Base-by-base conservation (phyloP, 1,284 basidiomycete species). In the Puccinia triticina region DNA sequence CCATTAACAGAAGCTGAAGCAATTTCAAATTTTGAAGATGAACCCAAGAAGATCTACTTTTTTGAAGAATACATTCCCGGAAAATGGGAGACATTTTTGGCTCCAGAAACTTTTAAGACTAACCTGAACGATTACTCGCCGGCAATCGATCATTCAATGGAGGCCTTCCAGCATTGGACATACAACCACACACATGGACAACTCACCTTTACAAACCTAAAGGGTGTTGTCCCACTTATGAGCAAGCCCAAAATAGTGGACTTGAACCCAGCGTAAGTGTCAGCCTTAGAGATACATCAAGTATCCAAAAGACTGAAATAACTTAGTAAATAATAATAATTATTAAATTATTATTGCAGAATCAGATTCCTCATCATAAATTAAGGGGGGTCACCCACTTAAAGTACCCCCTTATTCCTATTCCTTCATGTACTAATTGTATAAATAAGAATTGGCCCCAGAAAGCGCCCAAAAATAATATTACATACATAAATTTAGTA, bases 161-260 rank as follows among this genome's bases (percentile, higher is more conserved):
- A 8, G 26, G 61, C 61, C 29, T 64, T 64, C 14, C 61, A 64
- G 16, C 61, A 64, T 64, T 64, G 61, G 61, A 34, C 32, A 16
- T 64, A 64, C 32, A 37, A 37, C 14, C 14, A 64, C 21, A 64
- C 61, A 34, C 34, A 64, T 2, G 61, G 61, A n/a, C 61, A 64
- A n/a, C 34, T 64, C n/a, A 14, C 37, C 5, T 18, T 64, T 7
- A 64, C 61, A 34, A 64, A 64, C 37, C 34, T 64, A 2, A n/a
- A 64, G 26, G 61, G 61, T 64, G 61, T 37, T 3, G 8, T 37
- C 16, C 61, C 61, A 34, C 2, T 64, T 18, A 14, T 64, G 32
- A 64, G 61, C 26, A 64, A 64, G 32, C 29, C 61, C 5, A 64
- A 64, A 37, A 64, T 64, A 37, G 32, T 64, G n/a, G 61, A 64